Evolutionary conservation across 2,329 filamentous ascomycete genomes (phyloP).

Genomic region (Madurella mycetomatis): DNA sequence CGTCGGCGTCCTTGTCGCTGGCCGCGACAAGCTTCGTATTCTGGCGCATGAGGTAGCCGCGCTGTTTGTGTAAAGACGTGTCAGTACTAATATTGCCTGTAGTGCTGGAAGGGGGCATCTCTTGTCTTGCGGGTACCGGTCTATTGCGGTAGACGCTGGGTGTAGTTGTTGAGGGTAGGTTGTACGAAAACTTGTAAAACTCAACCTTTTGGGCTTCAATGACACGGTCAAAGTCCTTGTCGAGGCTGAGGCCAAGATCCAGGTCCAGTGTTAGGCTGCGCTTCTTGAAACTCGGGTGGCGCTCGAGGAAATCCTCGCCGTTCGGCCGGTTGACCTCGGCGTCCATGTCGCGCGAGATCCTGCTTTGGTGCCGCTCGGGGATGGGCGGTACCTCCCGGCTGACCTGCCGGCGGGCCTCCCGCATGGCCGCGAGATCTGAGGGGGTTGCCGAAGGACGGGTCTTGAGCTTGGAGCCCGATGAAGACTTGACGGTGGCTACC

Average conservation of each 20-base stretch:
- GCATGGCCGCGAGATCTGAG: conserved; percentile 78
- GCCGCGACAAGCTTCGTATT: conserved; percentile 96
- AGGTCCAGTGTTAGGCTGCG: conserved; percentile 78
- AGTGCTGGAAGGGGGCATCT: conserved; percentile 13
- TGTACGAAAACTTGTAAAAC: conserved; percentile 37
- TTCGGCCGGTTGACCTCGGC: conserved; percentile 32
- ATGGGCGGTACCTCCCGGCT: conserved; percentile 68
- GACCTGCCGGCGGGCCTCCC: conserved; percentile 77
- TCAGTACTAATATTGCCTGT: conserved; percentile 50
- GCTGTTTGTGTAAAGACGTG: conserved; percentile 64
- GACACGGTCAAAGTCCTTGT: conserved; percentile 89
- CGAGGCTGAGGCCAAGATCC: conserved; percentile 79
- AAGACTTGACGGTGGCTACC: conserved; percentile 77
- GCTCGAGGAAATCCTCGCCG: conserved; percentile 46
- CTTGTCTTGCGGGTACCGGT: conserved; percentile 42
- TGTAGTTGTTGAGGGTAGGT: conserved; percentile 20
- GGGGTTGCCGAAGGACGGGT: conserved; percentile 84
- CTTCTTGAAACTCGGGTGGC: conserved; percentile 72
- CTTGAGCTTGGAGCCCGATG: conserved; percentile 80
- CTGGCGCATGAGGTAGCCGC: conserved; percentile 96
- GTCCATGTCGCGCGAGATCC: conserved; percentile 47
- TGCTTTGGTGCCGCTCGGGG: conserved; percentile 55
- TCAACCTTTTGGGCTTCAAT: conserved; percentile 96
- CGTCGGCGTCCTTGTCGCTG: conserved; percentile 66
- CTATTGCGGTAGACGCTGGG: conserved; percentile 31